Evolutionary conservation across 441 rosid genomes (phyloP).

Genomic region (Gossypium schwendimanii): DNA sequence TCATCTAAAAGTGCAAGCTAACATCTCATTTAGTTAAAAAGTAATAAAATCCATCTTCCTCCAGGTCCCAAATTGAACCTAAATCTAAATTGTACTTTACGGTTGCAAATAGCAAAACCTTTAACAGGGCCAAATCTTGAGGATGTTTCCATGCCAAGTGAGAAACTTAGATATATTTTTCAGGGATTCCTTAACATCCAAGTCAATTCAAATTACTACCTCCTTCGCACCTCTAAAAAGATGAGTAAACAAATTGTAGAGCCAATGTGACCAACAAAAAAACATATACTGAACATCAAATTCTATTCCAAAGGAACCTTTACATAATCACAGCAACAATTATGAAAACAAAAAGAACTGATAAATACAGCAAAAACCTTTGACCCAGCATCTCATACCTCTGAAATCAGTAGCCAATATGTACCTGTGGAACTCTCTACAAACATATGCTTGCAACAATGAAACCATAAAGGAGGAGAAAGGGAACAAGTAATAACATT

Average conservation of each 20-base stretch:
- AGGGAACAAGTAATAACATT: not conserved
- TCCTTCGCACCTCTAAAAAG: not conserved
- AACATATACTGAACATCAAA: not conserved
- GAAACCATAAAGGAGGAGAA: constrained; percentile 1
- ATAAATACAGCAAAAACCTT: constrained; percentile 9
- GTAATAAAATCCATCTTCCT: not conserved
- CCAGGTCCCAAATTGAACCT: not conserved
- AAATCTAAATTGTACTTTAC: not conserved
- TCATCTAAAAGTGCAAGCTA: not conserved
- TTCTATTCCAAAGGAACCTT: not conserved
- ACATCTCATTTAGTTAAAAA: not conserved
- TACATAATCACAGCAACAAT: not conserved
- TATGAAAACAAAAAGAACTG: not conserved
- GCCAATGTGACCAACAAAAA: not conserved
- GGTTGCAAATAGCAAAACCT: not conserved
- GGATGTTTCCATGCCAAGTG: not conserved
- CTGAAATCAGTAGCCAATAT: constrained; percentile 7
- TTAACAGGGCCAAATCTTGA: not conserved
- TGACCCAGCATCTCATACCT: constrained; percentile 23
- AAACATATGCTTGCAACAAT: constrained; percentile 8
- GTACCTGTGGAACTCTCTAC: constrained; percentile 17
- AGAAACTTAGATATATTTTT: not conserved
- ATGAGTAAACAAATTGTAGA: not conserved
- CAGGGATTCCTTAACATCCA: constrained; percentile 1
- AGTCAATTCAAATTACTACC: not conserved